These are phyloP conservation scores for Kwoniella europaea DNA, from an alignment of 768 basidiomycete genomes.

Conservation along the genomic window DNA sequence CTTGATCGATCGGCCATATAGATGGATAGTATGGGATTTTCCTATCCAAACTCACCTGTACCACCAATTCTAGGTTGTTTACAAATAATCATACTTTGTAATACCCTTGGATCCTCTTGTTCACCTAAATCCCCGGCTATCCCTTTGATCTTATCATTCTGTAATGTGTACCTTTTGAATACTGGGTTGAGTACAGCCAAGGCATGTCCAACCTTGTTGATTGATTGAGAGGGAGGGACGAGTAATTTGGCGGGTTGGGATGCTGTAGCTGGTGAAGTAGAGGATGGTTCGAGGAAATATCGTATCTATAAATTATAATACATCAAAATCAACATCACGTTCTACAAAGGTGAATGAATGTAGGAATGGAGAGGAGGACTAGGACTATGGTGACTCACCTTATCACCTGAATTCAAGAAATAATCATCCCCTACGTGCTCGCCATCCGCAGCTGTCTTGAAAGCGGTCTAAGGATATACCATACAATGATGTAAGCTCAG, in stretches of 20 bases:
- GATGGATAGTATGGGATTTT: too few relatives aligned
- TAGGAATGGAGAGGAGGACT: too few relatives aligned
- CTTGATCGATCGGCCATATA: too few relatives aligned
- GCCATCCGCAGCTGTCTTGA: constrained; percentile 69
- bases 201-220: constrained; percentile 82
- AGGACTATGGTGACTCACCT: constrained; percentile 54
- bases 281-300: constrained; percentile 91
- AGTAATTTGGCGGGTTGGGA: constrained; percentile 68
- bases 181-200: constrained; percentile 83
- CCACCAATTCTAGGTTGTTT: constrained; percentile 94
- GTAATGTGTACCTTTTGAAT: constrained; percentile 78
- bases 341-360: too few relatives aligned
- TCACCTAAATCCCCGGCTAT: constrained; percentile 79
- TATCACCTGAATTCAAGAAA: constrained; percentile 88
- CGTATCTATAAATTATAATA: constrained; percentile 63
- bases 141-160: constrained; percentile 72
- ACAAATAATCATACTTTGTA: constrained; percentile 94
- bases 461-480: constrained; percentile 69
- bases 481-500: neutral
- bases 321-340: too few relatives aligned
- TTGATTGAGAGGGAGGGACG: constrained; percentile 66
- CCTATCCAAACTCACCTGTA: constrained; percentile 66
- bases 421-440: constrained; percentile 77
- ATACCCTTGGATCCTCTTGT: constrained; percentile 80
- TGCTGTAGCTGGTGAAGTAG: constrained; percentile 65